These are phyloP conservation scores for Tuber borchii DNA, from an alignment of 495 filamentous ascomycete species.

Conservation along the genomic window DNA sequence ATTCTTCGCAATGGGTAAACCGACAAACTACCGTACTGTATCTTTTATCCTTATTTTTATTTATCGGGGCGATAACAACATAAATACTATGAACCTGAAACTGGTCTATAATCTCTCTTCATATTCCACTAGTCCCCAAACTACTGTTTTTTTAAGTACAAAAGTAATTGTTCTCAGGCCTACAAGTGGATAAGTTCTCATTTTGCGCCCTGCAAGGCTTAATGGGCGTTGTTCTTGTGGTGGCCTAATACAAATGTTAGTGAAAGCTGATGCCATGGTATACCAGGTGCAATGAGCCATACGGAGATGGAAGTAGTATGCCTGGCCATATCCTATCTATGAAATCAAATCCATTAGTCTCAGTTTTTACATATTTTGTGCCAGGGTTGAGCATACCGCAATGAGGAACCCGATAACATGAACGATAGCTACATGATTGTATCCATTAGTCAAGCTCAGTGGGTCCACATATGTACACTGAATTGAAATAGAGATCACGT, in stretches of 20 bases:
- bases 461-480: not conserved
- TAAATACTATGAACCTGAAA: not conserved
- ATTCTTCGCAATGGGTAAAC: not conserved
- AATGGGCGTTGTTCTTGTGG: conserved; percentile 99
- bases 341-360: conserved; percentile 16
- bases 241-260: conserved; percentile 59
- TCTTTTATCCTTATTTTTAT: not conserved
- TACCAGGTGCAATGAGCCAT: conserved; percentile 45
- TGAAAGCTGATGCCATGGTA: conserved; percentile 13
- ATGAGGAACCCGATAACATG: conserved; percentile 74
- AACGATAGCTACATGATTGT: conserved; percentile 59
- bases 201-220: conserved; percentile 43
- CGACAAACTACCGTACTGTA: not conserved
- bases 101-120: not conserved
- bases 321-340: conserved; percentile 77
- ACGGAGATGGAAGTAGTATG: conserved; percentile 99
- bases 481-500: conserved; percentile 46
- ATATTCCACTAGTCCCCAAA: not conserved
- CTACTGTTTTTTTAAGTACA: not conserved
- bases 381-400: conserved; percentile 38
- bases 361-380: not conserved
- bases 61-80: not conserved
- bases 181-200: not conserved
- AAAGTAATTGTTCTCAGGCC: not conserved
- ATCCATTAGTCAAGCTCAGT: not conserved